phyloP scores from a whole-genome alignment of 495 filamentous ascomycete genomes.

The Paragyromitra xinjiangensis region DNA sequence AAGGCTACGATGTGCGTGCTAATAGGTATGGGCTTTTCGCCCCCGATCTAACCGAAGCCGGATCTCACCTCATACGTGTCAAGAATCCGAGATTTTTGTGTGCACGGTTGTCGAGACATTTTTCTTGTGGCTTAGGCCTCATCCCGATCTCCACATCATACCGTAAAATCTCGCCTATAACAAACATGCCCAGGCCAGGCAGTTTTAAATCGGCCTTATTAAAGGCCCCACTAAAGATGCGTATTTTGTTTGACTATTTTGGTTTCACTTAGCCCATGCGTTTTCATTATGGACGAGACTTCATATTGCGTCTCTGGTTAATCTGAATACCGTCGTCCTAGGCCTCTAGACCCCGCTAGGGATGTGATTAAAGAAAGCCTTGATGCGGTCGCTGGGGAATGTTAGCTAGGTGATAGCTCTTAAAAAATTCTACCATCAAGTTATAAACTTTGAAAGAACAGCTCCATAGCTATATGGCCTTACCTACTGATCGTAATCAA shows the following conservation, averaged over 20 bases:
- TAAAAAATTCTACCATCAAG: background rate
- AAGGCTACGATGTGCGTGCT: too few relatives aligned
- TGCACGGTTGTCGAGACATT: background rate
- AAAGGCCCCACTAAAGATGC: background rate
- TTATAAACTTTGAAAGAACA: background rate
- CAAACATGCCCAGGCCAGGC: background rate
- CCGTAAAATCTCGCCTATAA: background rate
- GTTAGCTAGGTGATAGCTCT: too few relatives aligned
- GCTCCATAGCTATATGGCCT: background rate
- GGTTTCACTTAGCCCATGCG: background rate
- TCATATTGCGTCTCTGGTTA: background rate
- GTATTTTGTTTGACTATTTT: background rate
- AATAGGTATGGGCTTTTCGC: background rate
- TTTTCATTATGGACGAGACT: background rate
- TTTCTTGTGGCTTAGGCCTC: background rate
- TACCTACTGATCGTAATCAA: background rate
- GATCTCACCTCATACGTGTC: conserved; percentile 25
- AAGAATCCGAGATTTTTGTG: background rate
- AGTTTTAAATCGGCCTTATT: background rate
- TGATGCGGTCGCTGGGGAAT: too few relatives aligned
- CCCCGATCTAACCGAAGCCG: conserved; percentile 4
- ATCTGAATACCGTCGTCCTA: background rate
- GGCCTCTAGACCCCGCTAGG: background rate
- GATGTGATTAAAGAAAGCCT: too few relatives aligned
- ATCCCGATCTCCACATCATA: background rate